These are phyloP conservation scores for Fusarium albosuccineum DNA, from an alignment of 2,329 filamentous ascomycete species.

Conservation along the genomic window DNA sequence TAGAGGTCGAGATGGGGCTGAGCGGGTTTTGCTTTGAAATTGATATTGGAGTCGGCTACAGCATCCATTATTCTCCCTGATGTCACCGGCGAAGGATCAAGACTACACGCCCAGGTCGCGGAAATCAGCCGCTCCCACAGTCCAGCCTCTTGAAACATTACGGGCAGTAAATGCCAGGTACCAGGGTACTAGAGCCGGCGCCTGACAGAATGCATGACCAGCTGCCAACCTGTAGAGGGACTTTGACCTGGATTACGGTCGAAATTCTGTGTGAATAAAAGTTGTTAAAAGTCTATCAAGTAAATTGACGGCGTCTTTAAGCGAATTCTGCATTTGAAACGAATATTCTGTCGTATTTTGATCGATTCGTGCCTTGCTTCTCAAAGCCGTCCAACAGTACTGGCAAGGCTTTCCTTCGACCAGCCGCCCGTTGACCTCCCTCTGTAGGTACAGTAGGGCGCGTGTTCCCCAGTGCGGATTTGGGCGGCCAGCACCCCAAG, in stretches of 20 bases:
- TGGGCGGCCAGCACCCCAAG: background rate
- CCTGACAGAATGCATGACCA: too few species aligned
- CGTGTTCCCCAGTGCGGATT: slow-evolving; percentile 1
- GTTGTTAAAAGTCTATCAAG: too few species aligned
- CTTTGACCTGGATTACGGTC: too few species aligned
- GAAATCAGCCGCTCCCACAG: slow-evolving; percentile 31
- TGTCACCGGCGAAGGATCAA: background rate
- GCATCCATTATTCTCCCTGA: slow-evolving; percentile 3
- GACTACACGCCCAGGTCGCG: slow-evolving; percentile 11
- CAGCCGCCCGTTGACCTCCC: background rate
- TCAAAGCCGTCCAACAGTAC: too few species aligned
- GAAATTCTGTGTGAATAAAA: too few species aligned
- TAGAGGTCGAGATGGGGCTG: too few species aligned
- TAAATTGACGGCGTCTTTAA: too few species aligned
- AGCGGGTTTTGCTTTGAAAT: background rate
- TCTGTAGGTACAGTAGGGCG: background rate
- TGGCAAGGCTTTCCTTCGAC: too few species aligned
- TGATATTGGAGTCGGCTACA: background rate
- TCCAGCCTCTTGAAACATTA: background rate
- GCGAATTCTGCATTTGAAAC: too few species aligned
- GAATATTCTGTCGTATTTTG: too few species aligned
- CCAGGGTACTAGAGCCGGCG: too few species aligned
- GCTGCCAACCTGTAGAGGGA: too few species aligned
- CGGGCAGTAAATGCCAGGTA: background rate
- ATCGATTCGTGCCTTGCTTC: background rate